Conservation (phyloP, 768 basidiomycete genomes). For the Trametes villosa region DNA sequence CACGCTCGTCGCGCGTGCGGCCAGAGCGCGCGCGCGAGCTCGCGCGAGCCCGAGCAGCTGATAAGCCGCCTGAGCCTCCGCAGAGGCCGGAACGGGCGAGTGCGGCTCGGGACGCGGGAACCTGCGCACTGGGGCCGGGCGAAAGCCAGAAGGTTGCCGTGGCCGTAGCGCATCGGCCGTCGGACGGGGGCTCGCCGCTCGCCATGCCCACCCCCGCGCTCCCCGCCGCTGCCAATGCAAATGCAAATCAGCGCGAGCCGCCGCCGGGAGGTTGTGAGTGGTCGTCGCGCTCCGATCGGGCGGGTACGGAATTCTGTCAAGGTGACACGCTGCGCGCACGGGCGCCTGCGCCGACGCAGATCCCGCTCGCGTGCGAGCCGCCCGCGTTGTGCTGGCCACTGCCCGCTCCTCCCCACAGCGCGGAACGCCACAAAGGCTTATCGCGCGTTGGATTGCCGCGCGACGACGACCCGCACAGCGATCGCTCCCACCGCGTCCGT, state of each 20-base stretch:
- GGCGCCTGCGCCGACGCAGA: neutral
- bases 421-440: too few relatives aligned
- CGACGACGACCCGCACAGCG: too few relatives aligned
- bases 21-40: too few relatives aligned
- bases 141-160: neutral
- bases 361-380: too few relatives aligned
- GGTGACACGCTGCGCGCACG: neutral
- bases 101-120: slow-evolving; percentile 12
- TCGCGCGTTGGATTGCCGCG: too few relatives aligned
- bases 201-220: neutral
- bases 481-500: too few relatives aligned
- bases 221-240: too few relatives aligned
- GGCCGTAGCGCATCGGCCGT: slow-evolving; percentile 11
- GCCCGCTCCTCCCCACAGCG: too few relatives aligned
- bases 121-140: slow-evolving; percentile 9
- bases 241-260: neutral
- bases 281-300: slow-evolving; percentile 1
- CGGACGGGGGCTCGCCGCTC: neutral
- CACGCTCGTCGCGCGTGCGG: too few relatives aligned
- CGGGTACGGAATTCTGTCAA: neutral
- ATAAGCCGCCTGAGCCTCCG: neutral
- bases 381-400: too few relatives aligned
- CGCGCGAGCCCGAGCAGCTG: neutral
- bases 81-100: slow-evolving; percentile 11
- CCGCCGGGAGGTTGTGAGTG: neutral